Evolutionary conservation across 2,329 filamentous ascomycete genomes (phyloP), one percentile per base, ranked within the genome.

Genomic region (Neoarthrinium moseri): DNA sequence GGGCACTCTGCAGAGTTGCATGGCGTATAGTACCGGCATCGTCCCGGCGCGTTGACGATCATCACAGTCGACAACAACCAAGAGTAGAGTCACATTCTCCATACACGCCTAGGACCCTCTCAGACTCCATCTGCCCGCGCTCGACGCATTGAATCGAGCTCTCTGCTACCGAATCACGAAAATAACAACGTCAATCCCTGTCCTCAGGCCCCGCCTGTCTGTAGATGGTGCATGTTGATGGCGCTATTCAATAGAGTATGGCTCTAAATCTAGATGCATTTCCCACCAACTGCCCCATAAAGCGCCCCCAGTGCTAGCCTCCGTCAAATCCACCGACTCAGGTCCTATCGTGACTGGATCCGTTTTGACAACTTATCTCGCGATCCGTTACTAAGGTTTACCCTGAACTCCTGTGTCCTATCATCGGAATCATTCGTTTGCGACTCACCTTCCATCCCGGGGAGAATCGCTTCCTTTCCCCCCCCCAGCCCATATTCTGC

Each of bases 1-100:
- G 48, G 52, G 50, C 48, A 41, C 49, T 54, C 57, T 61, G 58
- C 55, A 58, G 54, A 37, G 47, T 38, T 54, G 54, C 56, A 52
- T 51, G 53, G 46, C 52, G 51, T 50, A 54, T 51, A 56, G 27
- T 22, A 30, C 17, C 39, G 39, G 20, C 39, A 43, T 43, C 39
- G 39, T 32, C 33, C 13, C 32, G 24, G 23, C 22, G 33, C 37
- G 21, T 17, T 17, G 15, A 24, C 37, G 18, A 15, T 29, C 36
- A 22, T n/a, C 12, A 23, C 21, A 15, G 39, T 26, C 11, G 17
- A 29, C 39, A 18, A 17, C 38, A 30, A 11, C 8, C 26, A 29
- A n/a, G n/a, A n/a, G n/a, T n/a, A n/a, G n/a, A n/a, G n/a, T n/a
- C n/a, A n/a, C n/a, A n/a, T n/a, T n/a, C n/a, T n/a, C 26, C 7